Percentiles rank a stretch among this genome's conserved stretches.
Evolutionary conservation across 1,284 basidiomycete species (phyloP).

Genomic region (Hemileia vastatrix): DNA sequence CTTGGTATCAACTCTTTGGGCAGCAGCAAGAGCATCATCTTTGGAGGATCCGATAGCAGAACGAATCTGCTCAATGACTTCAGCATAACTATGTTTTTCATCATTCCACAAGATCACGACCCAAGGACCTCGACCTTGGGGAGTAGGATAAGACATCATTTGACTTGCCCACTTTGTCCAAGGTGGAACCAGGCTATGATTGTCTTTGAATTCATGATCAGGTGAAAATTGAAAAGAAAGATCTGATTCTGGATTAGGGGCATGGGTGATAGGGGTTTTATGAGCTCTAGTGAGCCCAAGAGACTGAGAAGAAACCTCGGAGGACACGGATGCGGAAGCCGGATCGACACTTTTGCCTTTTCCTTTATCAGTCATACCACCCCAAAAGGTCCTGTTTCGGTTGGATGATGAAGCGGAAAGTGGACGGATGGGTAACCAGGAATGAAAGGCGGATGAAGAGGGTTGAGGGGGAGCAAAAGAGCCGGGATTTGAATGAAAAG

Average conservation of each 20-base stretch:
- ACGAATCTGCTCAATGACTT: constrained; percentile 69
- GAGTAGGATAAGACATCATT: constrained; percentile 3
- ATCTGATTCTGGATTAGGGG: not conserved
- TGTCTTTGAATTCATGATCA: not conserved
- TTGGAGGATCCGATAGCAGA: constrained; percentile 57
- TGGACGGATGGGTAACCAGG: no score
- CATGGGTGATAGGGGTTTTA: not conserved
- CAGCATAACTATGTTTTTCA: constrained; percentile 89
- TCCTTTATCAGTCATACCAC: constrained; percentile 12
- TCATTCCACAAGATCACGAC: constrained; percentile 90
- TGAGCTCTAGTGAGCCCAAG: not conserved
- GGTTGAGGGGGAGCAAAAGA: constrained; percentile 3
- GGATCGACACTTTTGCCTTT: constrained; percentile 21
- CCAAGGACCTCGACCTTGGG: constrained; percentile 56
- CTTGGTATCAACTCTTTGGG: constrained; percentile 62
- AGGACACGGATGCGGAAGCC: not conserved
- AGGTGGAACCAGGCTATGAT: not conserved
- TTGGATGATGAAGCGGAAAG: no score
- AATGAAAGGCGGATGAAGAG: no score
- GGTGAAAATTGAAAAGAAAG: not conserved
- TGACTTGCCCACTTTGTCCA: constrained; percentile 17
- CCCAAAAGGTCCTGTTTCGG: constrained; percentile 9
- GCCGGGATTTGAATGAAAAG: constrained; percentile 14
- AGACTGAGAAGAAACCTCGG: not conserved
- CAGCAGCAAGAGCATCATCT: constrained; percentile 59